Percentiles rank a stretch among this genome's conserved stretches.
Conservation (phyloP, 306 rosid genomes). For the Quercus aquifolioides region DNA sequence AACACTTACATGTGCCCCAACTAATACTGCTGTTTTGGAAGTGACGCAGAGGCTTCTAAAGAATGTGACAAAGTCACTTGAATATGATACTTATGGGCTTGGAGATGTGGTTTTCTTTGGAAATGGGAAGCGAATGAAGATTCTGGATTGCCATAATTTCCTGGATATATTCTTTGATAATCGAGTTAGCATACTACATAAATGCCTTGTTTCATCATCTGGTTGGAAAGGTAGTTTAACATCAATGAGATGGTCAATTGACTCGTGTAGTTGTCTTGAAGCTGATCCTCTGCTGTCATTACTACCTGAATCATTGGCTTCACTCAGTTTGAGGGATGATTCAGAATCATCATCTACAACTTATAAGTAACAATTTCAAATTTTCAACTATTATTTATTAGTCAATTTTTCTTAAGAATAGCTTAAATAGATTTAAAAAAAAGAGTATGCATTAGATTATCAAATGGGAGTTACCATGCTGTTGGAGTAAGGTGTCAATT, state of each 20-base stretch:
- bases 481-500: not conserved
- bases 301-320: constrained; percentile 8
- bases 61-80: too few relatives aligned
- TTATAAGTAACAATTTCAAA: not conserved
- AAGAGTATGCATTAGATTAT: not conserved
- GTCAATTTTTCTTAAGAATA: not conserved
- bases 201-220: too few relatives aligned
- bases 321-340: constrained; percentile 10
- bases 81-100: too few relatives aligned
- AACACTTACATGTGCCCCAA: too few relatives aligned
- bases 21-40: too few relatives aligned
- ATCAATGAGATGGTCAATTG: constrained; percentile 35
- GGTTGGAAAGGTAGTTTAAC: too few relatives aligned
- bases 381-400: not conserved
- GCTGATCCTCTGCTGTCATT: not conserved
- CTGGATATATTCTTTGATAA: too few relatives aligned
- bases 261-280: not conserved
- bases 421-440: not conserved
- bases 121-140: too few relatives aligned
- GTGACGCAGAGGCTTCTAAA: too few relatives aligned
- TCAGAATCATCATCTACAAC: constrained; percentile 2
- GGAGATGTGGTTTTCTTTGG: too few relatives aligned
- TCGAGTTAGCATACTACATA: too few relatives aligned
- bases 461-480: not conserved
- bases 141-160: too few relatives aligned